Evolutionary conservation across 2,329 filamentous ascomycete species (phyloP), one percentile per base, ranked within the genome.

Genomic region (Geosmithia putterillii): DNA sequence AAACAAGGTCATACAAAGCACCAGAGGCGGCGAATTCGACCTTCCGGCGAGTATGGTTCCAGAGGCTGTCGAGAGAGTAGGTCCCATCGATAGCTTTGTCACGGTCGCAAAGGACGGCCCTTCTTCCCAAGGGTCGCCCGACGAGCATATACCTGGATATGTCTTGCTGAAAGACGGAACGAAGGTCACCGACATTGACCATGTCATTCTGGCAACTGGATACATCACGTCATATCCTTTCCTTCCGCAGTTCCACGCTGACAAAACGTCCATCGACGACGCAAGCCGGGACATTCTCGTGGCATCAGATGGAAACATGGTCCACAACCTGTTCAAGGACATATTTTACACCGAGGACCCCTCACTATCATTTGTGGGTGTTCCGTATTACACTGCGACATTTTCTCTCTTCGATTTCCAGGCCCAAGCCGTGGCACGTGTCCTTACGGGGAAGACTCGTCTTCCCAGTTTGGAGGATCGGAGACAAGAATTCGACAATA

Each of bases 351-450:
- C 83, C 38, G 69, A 70, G 0, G 79, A 85, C 46, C 78, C 80
- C 0, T 73, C 75, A 0, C 61, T 85, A 1, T 62, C 67, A 0
- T 84, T 84, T 48, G 63, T 84, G 17, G 81, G 81, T 0, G 73
- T 80, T 0, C 79, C 77, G 0, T 83, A 77, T 51, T 74, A 81
- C 51, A 75, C 75, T 0, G 77, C 79, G 0, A 84, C 81, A 0
- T 86, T 84, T 51, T 77, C 76, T 0, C 62, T 84, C 0, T 85
- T 83, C 47, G 81, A 85, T 46, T 83, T 82, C 50, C 81, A 86
- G 53, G 79, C 78, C 0, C 73, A 80, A 48, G 71, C 69, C 0
- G 62, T 81, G 0, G 73, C 79, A 0, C 68, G 74, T 3, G 70
- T 80, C 45, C 39, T 41, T 7, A 15, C 39, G 9, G 39, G 39